phyloP scores from a whole-genome alignment of 768 basidiomycete species.

The Rhodosporidiobolus sp. region DNA sequence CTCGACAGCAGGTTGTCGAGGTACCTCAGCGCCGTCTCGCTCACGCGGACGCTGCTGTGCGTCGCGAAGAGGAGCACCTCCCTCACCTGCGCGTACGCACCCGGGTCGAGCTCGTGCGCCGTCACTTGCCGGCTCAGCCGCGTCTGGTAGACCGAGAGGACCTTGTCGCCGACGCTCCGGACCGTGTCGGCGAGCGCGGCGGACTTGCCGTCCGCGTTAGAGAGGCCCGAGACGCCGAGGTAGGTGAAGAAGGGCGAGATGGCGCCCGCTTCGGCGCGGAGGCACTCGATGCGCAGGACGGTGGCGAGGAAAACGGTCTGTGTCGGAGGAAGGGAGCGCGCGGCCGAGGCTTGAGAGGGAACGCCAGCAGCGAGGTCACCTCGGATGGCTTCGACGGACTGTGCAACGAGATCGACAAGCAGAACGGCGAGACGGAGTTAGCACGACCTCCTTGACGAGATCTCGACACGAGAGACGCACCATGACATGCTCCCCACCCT shows the following conservation, averaged over 20 bases:
- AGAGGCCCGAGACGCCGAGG: conserved; percentile 81
- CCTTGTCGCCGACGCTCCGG: conserved; percentile 44
- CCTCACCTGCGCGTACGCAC: conserved; percentile 69
- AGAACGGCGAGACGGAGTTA: too few species aligned
- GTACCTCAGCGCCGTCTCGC: conserved; percentile 77
- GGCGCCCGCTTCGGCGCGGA: conserved; percentile 73
- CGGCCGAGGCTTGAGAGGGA: conserved; percentile 63
- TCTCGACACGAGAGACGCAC: conserved; percentile 40
- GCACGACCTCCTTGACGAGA: conserved; percentile 40
- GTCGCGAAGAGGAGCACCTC: conserved; percentile 73
- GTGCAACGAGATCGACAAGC: not conserved
- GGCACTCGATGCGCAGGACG: conserved; percentile 81
- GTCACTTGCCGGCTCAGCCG: not conserved
- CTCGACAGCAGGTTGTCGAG: conserved; percentile 79
- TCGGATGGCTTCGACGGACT: conserved; percentile 73
- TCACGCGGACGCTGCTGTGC: conserved; percentile 74
- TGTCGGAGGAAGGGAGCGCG: conserved; percentile 70
- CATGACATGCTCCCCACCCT: conserved; percentile 62
- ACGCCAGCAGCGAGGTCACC: conserved; percentile 63
- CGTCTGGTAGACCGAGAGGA: not conserved
- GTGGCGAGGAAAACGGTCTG: conserved; percentile 80
- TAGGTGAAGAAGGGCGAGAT: conserved; percentile 80
- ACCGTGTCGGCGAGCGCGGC: conserved; percentile 57
- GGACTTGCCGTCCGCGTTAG: conserved; percentile 45
- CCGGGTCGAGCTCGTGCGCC: conserved; percentile 50